Evolutionary conservation across 2,329 filamentous ascomycete genomes (phyloP), one percentile per base, ranked within the genome.

Genomic region (Fusarium mangiferae): DNA sequence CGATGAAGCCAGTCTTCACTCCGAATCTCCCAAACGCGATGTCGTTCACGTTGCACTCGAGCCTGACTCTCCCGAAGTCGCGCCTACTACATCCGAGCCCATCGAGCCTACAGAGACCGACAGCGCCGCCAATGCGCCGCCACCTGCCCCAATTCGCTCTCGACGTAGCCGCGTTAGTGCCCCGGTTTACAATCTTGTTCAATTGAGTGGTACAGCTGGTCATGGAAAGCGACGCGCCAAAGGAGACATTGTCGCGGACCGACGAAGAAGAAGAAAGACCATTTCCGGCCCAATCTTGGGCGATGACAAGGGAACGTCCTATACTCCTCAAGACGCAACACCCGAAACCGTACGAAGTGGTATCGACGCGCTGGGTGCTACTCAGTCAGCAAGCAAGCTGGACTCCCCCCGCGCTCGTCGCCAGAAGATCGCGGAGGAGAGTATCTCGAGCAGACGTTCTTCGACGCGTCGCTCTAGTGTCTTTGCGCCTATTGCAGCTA

Each of bases 101-200:
- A 48, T 65, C 56, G 71, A 78, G 20, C 55, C 55, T 56, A 38
- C 58, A 55, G 68, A 75, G 38, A 46, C 62, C 49, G 62, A 42
- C 38, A 62, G 56, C 64, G 38, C 57, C 36, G 54, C 30, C 51
- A 51, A 68, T 62, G 68, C 26, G 75, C 69, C 59, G 72, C 81
- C 48, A 24, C 72, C 57, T 66, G 63, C 48, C 77, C 81, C 14
- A 74, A 82, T n/a, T 75, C 80, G 57, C 78, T 85, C 88, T 69
- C 87, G 87, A 75, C 89, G 91, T 77, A 83, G 86, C 42, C 87
- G 89, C 70, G 77, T 83, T n/a, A 87, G 85, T 60, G 84, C 90
- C 24, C 87, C 89, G 18, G 88, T 91, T 22, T 94, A 94, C 83
- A 94, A 94, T 76, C 83, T 92, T 22, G 86, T 89, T 72, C 87